A percentile compares a stretch with the other conserved stretches of the same genome.
Conservation (phyloP, 331 rosid genomes). For the Phaseolus coccineus region DNA sequence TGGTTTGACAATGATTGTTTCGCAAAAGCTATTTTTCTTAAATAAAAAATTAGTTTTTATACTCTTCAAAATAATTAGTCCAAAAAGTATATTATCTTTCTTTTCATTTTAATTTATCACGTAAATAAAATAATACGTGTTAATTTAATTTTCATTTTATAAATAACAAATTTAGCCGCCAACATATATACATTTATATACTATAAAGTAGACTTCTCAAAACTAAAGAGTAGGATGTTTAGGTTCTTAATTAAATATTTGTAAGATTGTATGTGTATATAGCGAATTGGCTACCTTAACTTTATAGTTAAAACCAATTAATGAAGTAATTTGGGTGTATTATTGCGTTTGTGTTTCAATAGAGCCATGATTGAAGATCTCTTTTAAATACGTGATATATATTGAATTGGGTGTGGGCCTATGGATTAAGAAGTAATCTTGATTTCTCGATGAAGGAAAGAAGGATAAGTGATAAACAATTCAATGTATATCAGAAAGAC, state of each 20-base stretch:
- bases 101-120: not conserved
- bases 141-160: not conserved
- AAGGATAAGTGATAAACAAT: too few species aligned
- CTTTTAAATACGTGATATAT: too few species aligned
- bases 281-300: not conserved
- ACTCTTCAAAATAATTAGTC: not conserved
- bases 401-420: too few species aligned
- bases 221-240: too few species aligned
- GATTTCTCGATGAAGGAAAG: too few species aligned
- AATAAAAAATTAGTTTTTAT: not conserved
- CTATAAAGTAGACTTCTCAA: not conserved
- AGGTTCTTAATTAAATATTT: not conserved
- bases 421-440: too few species aligned
- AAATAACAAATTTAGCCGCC: not conserved
- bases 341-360: not conserved
- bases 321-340: too few species aligned
- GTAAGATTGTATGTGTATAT: not conserved
- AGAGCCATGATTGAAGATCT: not conserved
- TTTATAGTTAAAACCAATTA: too few species aligned
- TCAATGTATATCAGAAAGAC: too few species aligned
- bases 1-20: constrained; percentile 6
- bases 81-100: not conserved
- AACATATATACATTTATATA: not conserved
- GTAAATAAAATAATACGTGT: not conserved
- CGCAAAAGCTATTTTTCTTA: not conserved